phyloP scores from a whole-genome alignment of 2,329 filamentous ascomycete genomes.

The Cladosporium sp. region DNA sequence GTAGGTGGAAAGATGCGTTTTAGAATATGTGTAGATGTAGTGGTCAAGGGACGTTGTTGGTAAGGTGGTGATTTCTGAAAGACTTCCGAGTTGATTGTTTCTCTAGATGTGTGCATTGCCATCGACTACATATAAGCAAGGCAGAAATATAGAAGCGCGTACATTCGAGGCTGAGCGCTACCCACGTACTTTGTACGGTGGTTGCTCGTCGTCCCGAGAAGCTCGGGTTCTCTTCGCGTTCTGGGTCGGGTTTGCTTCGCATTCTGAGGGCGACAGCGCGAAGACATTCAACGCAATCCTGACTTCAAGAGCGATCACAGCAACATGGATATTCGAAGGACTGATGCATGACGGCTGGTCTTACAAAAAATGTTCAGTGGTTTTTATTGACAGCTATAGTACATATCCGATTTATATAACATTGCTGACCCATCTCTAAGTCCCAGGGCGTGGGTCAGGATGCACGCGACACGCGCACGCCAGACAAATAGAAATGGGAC shows the following conservation, averaged over 20 bases:
- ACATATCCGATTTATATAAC: background rate
- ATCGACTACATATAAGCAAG: background rate
- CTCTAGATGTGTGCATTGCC: background rate
- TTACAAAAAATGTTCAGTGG: background rate
- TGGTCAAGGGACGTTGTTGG: background rate
- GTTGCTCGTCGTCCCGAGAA: background rate
- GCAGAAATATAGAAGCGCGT: background rate
- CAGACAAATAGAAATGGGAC: background rate
- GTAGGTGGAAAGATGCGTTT: background rate
- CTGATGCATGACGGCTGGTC: background rate
- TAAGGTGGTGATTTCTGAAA: background rate
- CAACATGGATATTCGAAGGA: too few species aligned
- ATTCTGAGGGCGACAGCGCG: background rate
- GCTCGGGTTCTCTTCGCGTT: slow-evolving; percentile 11
- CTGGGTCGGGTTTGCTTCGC: background rate
- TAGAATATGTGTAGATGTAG: background rate
- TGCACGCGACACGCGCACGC: background rate
- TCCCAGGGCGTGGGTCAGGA: too few species aligned
- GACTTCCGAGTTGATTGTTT: background rate
- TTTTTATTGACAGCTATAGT: background rate
- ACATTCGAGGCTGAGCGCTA: background rate
- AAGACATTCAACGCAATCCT: background rate
- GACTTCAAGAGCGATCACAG: too few species aligned
- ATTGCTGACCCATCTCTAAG: background rate
- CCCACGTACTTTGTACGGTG: background rate